phyloP scores from a whole-genome alignment of 352 stramenopile species.

The Phytophthora pluvialis region DNA sequence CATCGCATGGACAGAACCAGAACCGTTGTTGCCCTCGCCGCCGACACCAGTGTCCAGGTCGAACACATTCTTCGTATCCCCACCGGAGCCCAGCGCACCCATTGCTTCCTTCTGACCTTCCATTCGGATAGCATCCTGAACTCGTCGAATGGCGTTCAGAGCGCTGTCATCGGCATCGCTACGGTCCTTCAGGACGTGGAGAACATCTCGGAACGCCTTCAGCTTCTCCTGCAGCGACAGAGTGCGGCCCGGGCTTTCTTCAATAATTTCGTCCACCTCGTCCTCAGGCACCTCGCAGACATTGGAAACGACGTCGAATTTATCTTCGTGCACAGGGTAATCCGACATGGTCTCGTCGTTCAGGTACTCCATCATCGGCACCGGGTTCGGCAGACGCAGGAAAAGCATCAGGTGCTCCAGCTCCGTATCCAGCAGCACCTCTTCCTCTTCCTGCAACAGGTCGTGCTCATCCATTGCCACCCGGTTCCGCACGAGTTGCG shows the following conservation, averaged over 20 bases:
- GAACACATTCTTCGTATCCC: slow-evolving; percentile 31
- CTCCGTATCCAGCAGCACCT: slow-evolving; percentile 65
- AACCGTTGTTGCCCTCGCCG: slow-evolving; percentile 1
- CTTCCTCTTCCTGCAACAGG: slow-evolving; percentile 64
- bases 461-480: slow-evolving; percentile 56
- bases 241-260: slow-evolving; percentile 43
- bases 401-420: slow-evolving; percentile 73
- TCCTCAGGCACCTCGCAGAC: slow-evolving; percentile 72
- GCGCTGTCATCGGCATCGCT: slow-evolving; percentile 66
- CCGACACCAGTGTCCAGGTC: slow-evolving; percentile 24
- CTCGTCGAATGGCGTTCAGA: slow-evolving; percentile 60
- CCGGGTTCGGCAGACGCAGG: slow-evolving; percentile 58
- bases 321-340: slow-evolving; percentile 81
- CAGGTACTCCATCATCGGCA: slow-evolving; percentile 73
- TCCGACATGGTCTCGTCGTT: slow-evolving; percentile 76
- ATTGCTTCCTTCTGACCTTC: slow-evolving; percentile 48
- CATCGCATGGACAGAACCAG: slow-evolving; percentile 27
- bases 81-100: slow-evolving; percentile 13
- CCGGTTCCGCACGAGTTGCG: slow-evolving; percentile 60
- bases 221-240: slow-evolving; percentile 81
- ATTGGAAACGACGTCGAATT: slow-evolving; percentile 81
- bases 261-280: slow-evolving; percentile 59
- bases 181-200: slow-evolving; percentile 77
- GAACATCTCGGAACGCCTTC: slow-evolving; percentile 78
- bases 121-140: slow-evolving; percentile 70